Evolutionary conservation across 2,329 filamentous ascomycete species (phyloP).

Genomic region (Aspergillus sp.): DNA sequence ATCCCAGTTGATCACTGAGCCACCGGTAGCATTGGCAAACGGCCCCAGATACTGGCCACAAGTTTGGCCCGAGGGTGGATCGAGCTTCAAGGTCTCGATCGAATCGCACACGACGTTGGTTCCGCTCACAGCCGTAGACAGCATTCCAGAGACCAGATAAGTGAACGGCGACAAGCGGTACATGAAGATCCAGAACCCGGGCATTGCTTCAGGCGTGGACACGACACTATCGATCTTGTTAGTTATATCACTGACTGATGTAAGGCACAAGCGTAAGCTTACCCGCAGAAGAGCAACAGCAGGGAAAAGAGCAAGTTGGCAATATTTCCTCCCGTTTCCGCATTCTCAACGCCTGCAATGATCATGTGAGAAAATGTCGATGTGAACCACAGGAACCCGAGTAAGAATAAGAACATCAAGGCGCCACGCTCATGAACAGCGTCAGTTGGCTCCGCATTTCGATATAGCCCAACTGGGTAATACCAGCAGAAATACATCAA

Average conservation of each 20-base stretch:
- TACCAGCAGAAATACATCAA: slow-evolving; percentile 67
- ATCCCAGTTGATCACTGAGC: background rate
- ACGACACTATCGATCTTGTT: background rate
- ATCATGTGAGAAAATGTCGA: slow-evolving; percentile 1
- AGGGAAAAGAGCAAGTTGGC: background rate
- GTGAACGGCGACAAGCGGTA: slow-evolving; percentile 1
- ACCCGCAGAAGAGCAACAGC: background rate
- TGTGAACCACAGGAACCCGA: slow-evolving; percentile 1
- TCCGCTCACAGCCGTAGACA: slow-evolving; percentile 1
- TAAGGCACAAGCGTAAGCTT: background rate
- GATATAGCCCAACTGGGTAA: slow-evolving; percentile 57
- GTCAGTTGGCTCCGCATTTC: slow-evolving; percentile 40
- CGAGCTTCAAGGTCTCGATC: background rate
- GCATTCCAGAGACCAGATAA: background rate
- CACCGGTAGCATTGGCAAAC: background rate
- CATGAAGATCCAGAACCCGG: slow-evolving; percentile 4
- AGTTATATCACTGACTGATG: background rate
- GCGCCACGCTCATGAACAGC: slow-evolving; percentile 47
- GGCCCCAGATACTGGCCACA: background rate
- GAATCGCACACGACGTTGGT: background rate
- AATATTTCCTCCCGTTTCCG: slow-evolving; percentile 1
- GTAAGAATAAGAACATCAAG: slow-evolving; percentile 1
- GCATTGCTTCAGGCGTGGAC: slow-evolving; percentile 2
- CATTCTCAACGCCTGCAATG: background rate
- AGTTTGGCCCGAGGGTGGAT: background rate